Evolutionary conservation across 768 basidiomycete genomes (phyloP).

Genomic region (Boletus vinaceobasis): DNA sequence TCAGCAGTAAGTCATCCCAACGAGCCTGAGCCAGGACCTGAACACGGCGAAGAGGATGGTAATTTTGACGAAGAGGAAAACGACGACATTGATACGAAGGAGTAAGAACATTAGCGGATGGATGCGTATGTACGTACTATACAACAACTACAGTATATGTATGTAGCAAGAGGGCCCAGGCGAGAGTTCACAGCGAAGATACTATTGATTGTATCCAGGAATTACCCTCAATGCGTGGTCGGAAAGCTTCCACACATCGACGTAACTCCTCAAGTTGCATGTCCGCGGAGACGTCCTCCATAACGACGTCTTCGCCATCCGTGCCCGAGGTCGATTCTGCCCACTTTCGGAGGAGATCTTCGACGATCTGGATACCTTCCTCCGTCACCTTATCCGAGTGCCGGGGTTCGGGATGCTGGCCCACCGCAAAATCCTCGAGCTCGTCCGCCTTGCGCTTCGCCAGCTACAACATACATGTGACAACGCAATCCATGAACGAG

Average conservation of each 20-base stretch:
- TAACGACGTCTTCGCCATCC: slow-evolving; percentile 45
- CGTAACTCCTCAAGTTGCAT: slow-evolving; percentile 47
- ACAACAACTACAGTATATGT: slow-evolving; percentile 4
- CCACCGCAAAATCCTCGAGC: slow-evolving; percentile 75
- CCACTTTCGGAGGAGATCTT: slow-evolving; percentile 76
- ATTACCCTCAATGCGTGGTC: slow-evolving; percentile 70
- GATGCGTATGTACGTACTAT: slow-evolving; percentile 11
- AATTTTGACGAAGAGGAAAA: slow-evolving; percentile 5
- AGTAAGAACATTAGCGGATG: slow-evolving; percentile 6
- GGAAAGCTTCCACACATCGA: slow-evolving; percentile 61
- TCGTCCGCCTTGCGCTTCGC: slow-evolving; percentile 93
- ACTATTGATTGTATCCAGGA: slow-evolving; percentile 71
- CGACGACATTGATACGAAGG: slow-evolving; percentile 11
- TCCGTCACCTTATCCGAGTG: slow-evolving; percentile 62
- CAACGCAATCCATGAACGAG: not conserved
- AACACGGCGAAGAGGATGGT: slow-evolving; percentile 1
- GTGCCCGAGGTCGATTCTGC: slow-evolving; percentile 34
- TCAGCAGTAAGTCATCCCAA: not conserved
- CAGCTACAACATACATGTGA: slow-evolving; percentile 44
- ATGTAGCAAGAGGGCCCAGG: not conserved
- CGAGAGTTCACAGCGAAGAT: slow-evolving; percentile 30
- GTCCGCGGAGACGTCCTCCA: slow-evolving; percentile 43
- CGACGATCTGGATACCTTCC: slow-evolving; percentile 77
- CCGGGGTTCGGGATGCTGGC: slow-evolving; percentile 37
- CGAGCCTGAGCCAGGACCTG: slow-evolving; percentile 2